phyloP scores from a whole-genome alignment of 176 grass and related monocot genomes.

The Phyllostachys edulis region DNA sequence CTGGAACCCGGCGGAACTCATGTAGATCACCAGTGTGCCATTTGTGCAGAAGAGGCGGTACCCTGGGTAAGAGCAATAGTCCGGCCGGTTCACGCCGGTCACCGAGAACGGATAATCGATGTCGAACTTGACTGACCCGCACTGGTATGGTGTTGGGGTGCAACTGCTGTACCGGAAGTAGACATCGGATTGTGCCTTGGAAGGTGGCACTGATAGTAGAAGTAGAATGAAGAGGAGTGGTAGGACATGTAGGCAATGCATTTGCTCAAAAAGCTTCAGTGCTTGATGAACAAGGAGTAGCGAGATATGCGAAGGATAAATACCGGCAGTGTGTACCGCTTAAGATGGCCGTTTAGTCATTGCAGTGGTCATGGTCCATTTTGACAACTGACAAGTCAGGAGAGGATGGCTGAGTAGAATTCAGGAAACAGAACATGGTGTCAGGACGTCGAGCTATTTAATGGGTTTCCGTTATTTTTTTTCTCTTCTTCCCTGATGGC shows the following conservation, averaged over 20 bases:
- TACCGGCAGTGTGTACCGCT: background rate
- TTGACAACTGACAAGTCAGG: slow-evolving; percentile 29
- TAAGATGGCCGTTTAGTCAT: background rate
- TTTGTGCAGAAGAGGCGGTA: slow-evolving; percentile 20
- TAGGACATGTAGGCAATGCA: background rate
- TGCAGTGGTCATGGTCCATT: background rate
- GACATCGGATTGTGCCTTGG: background rate
- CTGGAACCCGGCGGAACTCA: background rate
- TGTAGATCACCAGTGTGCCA: background rate
- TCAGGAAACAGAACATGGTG: background rate
- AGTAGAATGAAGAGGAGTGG: background rate
- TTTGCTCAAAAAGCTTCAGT: background rate
- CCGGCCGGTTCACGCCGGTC: background rate
- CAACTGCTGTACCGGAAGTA: slow-evolving; percentile 33
- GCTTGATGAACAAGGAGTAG: background rate
- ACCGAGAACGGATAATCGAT: slow-evolving; percentile 27
- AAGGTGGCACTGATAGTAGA: background rate
- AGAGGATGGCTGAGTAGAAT: slow-evolving; percentile 20
- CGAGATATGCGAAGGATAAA: background rate
- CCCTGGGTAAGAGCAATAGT: slow-evolving; percentile 39
- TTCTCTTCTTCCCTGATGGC: background rate
- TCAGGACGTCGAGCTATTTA: background rate
- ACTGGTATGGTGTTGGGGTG: background rate
- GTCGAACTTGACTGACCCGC: background rate
- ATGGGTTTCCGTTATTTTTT: background rate